Evolutionary conservation across 2,329 filamentous ascomycete genomes (phyloP).

Genomic region (Cladosporium oxysporum): DNA sequence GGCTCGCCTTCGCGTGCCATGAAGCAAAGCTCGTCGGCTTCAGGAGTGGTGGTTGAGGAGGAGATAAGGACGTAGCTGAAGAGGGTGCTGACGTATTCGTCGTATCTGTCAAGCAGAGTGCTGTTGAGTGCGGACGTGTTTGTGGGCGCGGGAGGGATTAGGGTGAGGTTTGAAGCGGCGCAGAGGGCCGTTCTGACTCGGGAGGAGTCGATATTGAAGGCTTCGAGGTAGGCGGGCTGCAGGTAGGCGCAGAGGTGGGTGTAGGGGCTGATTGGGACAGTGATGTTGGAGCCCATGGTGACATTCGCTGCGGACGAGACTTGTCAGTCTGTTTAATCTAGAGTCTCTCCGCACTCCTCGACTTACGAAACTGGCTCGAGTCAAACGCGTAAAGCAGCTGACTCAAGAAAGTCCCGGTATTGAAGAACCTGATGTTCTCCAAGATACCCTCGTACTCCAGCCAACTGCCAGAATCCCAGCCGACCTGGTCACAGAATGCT

Average conservation of each 20-base stretch:
- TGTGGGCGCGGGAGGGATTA: background rate
- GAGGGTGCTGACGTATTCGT: conserved; percentile 25
- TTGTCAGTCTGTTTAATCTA: too few relatives aligned
- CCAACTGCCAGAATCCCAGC: background rate
- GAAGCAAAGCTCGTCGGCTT: conserved; percentile 25
- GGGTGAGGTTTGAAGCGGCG: conserved; percentile 10
- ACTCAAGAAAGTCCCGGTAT: conserved; percentile 30
- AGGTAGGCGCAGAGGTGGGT: conserved; percentile 33
- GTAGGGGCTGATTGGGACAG: conserved; percentile 22
- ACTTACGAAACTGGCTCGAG: conserved; percentile 9
- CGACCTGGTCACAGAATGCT: conserved; percentile 14
- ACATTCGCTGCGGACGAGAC: background rate
- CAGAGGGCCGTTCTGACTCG: conserved; percentile 28
- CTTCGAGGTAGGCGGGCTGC: conserved; percentile 26
- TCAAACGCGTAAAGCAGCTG: conserved; percentile 30
- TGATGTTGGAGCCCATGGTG: background rate
- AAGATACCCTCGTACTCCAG: background rate
- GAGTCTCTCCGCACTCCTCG: too few relatives aligned
- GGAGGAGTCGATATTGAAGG: conserved; percentile 28
- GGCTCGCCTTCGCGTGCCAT: conserved; percentile 15
- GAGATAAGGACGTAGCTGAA: conserved; percentile 27
- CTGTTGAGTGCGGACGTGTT: conserved; percentile 4
- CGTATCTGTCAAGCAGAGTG: conserved; percentile 19
- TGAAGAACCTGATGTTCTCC: conserved; percentile 19
- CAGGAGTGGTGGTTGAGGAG: conserved; percentile 21